Base-by-base conservation (phyloP, 495 filamentous ascomycete species). In the Talaromyces nanjingensis region DNA sequence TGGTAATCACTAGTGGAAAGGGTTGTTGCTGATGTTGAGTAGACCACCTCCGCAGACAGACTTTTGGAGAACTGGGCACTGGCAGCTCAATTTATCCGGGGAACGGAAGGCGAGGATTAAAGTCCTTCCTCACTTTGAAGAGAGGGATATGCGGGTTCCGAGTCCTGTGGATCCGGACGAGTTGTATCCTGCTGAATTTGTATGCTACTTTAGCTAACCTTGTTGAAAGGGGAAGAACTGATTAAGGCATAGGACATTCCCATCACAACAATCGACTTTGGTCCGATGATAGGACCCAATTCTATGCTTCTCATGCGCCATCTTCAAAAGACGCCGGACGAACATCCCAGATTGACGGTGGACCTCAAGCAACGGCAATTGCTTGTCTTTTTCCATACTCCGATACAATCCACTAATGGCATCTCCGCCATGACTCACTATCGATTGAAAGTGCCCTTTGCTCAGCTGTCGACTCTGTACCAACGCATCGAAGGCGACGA, bases 391-490 rank as follows among this genome's bases (percentile, higher is more conserved):
- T 80, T 80, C 52, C 65, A 67, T 22, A 61, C 71, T 31, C 57
- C 49, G 6, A 39, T 70, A 18, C 39, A 67, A 49, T 63, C 59
- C 24, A 37, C 49, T 34, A 60, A 45, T 4, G 62, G 39, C 47
- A 33, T 29, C 4, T 34, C 54, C 1, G 53, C 27, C 11, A 14
- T 29, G 12, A 65, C 49, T 70, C 63, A 71, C 14, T 85, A 80
- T 68, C 77, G 81, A 29, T 74, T 91, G 37, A 80, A 77, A 2
- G 80, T 97, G 2, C 84, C 83, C 14, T 87, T 97, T 64, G 66
- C 75, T 24, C 85, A 89, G 52, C 67, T 94, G 37, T 73, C 81
- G 27, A 74, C 74, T 3, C 75, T 96, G 1, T 74, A 85, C 64
- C 76, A 82, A 57, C 68, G 79, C 1, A 56, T 67, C 1, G 69